Conservation (phyloP, 108 stramenopile genomes). For the Skeletonema menzelii region DNA sequence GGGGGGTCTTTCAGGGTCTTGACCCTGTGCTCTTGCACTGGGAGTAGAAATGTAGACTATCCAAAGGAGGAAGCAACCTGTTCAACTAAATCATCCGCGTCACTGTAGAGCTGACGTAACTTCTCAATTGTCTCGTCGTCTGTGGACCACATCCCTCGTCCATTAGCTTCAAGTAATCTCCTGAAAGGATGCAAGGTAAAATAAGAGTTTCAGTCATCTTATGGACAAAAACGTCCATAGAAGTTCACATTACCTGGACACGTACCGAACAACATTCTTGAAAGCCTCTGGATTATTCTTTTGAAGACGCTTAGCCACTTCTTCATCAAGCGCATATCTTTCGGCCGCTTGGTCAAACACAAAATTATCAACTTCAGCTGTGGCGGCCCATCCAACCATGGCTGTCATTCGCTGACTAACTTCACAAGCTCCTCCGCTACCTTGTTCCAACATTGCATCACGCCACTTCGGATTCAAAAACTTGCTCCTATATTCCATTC, state of each 20-base stretch:
- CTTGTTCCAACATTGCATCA: conserved; percentile 84
- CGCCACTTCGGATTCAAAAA: conserved; percentile 90
- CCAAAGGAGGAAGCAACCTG: conserved; percentile 35
- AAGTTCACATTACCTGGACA: conserved; percentile 25
- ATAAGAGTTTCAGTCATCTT: conserved; percentile 22
- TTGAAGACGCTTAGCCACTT: conserved; percentile 74
- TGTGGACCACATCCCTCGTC: conserved; percentile 86
- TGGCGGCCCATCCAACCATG: conserved; percentile 83
- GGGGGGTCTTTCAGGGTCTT: no score
- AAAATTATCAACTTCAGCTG: conserved; percentile 72
- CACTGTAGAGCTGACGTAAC: conserved; percentile 58
- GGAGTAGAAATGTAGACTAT: no score
- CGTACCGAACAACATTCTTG: conserved; percentile 67
- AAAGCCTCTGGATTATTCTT: conserved; percentile 86
- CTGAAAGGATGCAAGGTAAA: conserved; percentile 5
- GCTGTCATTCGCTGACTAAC: conserved; percentile 87
- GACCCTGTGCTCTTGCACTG: no score
- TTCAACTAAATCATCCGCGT: conserved; percentile 69
- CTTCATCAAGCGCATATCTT: conserved; percentile 85
- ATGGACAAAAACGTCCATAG: background rate
- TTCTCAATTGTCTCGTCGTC: conserved; percentile 62
- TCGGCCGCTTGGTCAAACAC: conserved; percentile 90
- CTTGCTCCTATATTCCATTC: conserved; percentile 86
- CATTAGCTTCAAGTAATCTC: conserved; percentile 66
- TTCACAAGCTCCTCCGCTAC: conserved; percentile 88